Conservation (phyloP, 495 filamentous ascomycete species). For the Terfezia boudieri region DNA sequence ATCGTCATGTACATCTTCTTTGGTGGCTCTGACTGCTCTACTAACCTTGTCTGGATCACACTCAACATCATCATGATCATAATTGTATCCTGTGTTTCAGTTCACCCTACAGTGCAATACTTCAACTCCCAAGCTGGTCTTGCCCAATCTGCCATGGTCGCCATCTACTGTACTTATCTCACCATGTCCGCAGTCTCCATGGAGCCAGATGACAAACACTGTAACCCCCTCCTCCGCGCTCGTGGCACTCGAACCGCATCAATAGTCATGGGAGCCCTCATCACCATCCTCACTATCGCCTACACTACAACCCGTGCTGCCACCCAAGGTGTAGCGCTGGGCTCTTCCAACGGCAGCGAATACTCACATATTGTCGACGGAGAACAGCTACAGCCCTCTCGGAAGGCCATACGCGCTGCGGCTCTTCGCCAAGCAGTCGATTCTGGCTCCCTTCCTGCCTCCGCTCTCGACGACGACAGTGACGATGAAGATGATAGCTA, state of each 20-base stretch:
- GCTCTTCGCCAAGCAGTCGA: constrained; percentile 82
- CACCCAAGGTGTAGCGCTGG: constrained; percentile 72
- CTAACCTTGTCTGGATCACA: constrained; percentile 32
- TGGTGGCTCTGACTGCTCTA: constrained; percentile 47
- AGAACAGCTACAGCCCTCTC: constrained; percentile 69
- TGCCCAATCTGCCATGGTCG: constrained; percentile 92
- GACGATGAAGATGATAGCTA: constrained; percentile 40
- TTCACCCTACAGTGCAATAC: constrained; percentile 78
- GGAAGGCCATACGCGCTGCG: constrained; percentile 77
- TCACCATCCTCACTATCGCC: constrained; percentile 90
- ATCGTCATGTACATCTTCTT: constrained; percentile 97
- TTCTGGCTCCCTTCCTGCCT: constrained; percentile 72
- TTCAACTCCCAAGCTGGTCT: constrained; percentile 82
- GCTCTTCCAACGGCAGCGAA: constrained; percentile 35
- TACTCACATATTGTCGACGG: constrained; percentile 33
- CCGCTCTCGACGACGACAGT: constrained; percentile 62
- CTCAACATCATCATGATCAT: constrained; percentile 75
- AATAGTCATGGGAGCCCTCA: constrained; percentile 73
- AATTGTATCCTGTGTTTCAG: constrained; percentile 56
- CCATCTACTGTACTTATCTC: constrained; percentile 92
- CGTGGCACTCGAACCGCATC: constrained; percentile 75
- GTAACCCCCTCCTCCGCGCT: constrained; percentile 81
- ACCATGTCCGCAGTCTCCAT: constrained; percentile 97
- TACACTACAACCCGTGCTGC: constrained; percentile 95
- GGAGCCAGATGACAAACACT: constrained; percentile 87